phyloP scores from a whole-genome alignment of 352 stramenopile genomes.

The Phytophthora pinifolia region DNA sequence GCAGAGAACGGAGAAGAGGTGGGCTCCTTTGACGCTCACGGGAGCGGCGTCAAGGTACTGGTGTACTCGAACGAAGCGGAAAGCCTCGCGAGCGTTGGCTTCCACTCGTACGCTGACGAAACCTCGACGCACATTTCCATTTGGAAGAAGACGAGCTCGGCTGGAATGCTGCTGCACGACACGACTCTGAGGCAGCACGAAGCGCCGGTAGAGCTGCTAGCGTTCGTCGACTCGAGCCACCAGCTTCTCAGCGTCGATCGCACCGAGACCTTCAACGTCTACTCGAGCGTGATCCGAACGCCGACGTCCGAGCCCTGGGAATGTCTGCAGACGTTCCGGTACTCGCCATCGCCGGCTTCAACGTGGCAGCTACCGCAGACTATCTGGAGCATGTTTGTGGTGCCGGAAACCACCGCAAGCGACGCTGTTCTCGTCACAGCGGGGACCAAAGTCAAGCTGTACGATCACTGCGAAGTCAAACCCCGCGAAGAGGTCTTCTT shows the following conservation, averaged over 20 bases:
- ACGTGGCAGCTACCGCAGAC: constrained; percentile 27
- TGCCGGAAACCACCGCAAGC: constrained; percentile 45
- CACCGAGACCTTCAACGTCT: constrained; percentile 42
- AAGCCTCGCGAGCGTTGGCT: constrained; percentile 57
- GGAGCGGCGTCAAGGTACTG: constrained; percentile 56
- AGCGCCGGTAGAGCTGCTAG: constrained; percentile 41
- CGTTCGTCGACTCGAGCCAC: constrained; percentile 58
- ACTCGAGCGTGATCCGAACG: constrained; percentile 49
- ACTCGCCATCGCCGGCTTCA: constrained; percentile 14
- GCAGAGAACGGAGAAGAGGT: constrained; percentile 48
- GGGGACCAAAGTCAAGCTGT: constrained; percentile 44
- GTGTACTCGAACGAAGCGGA: constrained; percentile 47
- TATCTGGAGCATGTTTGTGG: constrained; percentile 39
- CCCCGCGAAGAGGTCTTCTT: constrained; percentile 69
- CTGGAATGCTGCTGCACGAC: constrained; percentile 30
- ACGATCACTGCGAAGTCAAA: constrained; percentile 61
- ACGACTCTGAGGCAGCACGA: constrained; percentile 38
- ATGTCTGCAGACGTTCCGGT: constrained; percentile 45
- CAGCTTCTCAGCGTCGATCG: constrained; percentile 61
- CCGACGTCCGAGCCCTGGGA: constrained; percentile 52
- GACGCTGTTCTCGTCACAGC: constrained; percentile 59
- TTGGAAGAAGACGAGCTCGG: constrained; percentile 41
- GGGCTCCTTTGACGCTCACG: constrained; percentile 54
- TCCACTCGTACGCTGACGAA: constrained; percentile 67
- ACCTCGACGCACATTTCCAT: constrained; percentile 60